Conservation (phyloP, 805 yeast genomes). For the Kuraishia cidri region DNA sequence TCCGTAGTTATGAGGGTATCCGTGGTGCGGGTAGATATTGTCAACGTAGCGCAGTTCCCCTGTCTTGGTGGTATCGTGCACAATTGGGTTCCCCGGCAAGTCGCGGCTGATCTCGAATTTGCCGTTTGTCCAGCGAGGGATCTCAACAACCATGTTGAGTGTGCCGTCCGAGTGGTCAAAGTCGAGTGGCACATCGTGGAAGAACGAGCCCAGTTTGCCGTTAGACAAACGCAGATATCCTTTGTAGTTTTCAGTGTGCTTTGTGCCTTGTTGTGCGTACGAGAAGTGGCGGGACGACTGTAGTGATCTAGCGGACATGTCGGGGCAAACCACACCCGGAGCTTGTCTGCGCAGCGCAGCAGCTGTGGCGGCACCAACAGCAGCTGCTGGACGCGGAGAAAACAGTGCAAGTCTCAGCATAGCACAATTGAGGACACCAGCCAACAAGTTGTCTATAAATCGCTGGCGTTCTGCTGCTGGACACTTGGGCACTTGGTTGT, state of each 20-base stretch:
- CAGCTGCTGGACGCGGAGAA: too few species aligned
- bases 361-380: too few species aligned
- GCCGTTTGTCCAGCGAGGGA: slow-evolving; percentile 77
- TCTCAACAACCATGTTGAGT: slow-evolving; percentile 65
- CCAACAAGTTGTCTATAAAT: too few species aligned
- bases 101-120: slow-evolving; percentile 69
- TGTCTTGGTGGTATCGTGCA: slow-evolving; percentile 59
- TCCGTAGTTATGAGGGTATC: slow-evolving; percentile 83
- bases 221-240: slow-evolving; percentile 31
- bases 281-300: slow-evolving; percentile 6
- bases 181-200: slow-evolving; percentile 64
- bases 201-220: slow-evolving; percentile 47
- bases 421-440: too few species aligned
- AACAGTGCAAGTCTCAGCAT: too few species aligned
- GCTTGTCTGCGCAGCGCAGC: too few species aligned
- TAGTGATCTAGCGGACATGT: not conserved
- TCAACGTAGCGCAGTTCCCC: slow-evolving; percentile 69
- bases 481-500: too few species aligned
- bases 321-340: too few species aligned
- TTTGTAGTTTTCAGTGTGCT: slow-evolving; percentile 27
- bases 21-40: slow-evolving; percentile 76
- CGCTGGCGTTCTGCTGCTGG: too few species aligned
- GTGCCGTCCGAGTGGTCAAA: slow-evolving; percentile 30
- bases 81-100: slow-evolving; percentile 60
- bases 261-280: slow-evolving; percentile 21